Percentiles rank a stretch among this genome's conserved stretches.
Evolutionary conservation across 305 asterid genomes (phyloP).

Genomic region (Ilex paraguariensis): DNA sequence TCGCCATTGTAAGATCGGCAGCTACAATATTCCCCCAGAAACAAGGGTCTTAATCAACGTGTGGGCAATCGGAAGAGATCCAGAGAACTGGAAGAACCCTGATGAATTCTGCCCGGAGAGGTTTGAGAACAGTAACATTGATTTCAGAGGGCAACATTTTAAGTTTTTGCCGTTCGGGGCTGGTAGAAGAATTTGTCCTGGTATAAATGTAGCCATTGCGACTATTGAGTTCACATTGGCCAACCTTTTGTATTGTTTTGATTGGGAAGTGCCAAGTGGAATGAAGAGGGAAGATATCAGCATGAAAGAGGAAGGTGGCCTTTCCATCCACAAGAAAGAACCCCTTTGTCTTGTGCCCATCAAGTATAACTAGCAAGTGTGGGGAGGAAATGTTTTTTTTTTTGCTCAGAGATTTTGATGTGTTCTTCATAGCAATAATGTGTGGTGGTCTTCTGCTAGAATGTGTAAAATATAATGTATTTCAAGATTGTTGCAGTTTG

Average conservation of each 20-base stretch:
- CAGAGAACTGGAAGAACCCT: constrained; percentile 16
- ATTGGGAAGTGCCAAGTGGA: constrained; percentile 17
- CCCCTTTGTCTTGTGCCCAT: constrained; percentile 16
- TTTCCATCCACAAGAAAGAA: constrained; percentile 15
- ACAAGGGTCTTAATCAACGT: constrained; percentile 21
- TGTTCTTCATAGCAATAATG: too few relatives aligned
- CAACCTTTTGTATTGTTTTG: constrained; percentile 12
- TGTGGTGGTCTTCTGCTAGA: too few relatives aligned
- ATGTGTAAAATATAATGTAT: too few relatives aligned
- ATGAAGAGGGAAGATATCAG: constrained; percentile 6
- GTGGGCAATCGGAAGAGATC: constrained; percentile 22
- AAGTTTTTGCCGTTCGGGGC: too few relatives aligned
- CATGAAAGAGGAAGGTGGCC: constrained; percentile 21
- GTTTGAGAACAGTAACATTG: constrained; percentile 10
- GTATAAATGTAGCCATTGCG: too few relatives aligned
- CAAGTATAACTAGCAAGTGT: not conserved
- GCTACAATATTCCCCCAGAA: constrained; percentile 5
- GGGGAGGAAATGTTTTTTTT: too few relatives aligned
- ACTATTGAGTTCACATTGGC: too few relatives aligned
- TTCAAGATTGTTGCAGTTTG: too few relatives aligned
- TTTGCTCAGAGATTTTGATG: too few relatives aligned
- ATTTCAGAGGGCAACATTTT: constrained; percentile 9
- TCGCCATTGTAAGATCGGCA: constrained; percentile 8
- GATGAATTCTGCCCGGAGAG: constrained; percentile 18
- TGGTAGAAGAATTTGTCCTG: not conserved